Evolutionary conservation across 352 stramenopile genomes (phyloP).

Genomic region (Phytophthora idaei): DNA sequence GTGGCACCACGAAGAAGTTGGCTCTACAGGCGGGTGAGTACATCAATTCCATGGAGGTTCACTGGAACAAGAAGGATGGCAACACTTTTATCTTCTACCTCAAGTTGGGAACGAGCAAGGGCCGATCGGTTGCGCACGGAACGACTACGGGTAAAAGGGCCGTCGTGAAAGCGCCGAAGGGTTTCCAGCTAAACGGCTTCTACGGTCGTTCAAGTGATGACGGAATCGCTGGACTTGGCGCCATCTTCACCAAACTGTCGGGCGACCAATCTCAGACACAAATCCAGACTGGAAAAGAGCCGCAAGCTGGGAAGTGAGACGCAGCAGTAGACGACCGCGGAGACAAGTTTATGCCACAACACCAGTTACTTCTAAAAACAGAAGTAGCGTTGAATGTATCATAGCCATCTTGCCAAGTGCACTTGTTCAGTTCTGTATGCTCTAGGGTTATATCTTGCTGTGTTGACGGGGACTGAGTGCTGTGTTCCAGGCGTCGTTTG

Average conservation of each 20-base stretch:
- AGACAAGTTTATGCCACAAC: neutral
- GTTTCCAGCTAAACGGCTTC: conserved; percentile 58
- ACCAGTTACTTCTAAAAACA: neutral
- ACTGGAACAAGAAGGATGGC: conserved; percentile 44
- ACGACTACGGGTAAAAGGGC: conserved; percentile 37
- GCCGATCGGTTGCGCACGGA: conserved; percentile 33
- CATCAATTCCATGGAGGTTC: conserved; percentile 48
- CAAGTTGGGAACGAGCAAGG: conserved; percentile 40
- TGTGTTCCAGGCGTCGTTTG: no score
- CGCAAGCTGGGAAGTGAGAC: conserved; percentile 8
- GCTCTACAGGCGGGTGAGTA: conserved; percentile 46
- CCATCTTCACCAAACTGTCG: conserved; percentile 26
- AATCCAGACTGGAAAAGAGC: conserved; percentile 11
- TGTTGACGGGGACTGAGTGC: no score
- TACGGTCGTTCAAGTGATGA: conserved; percentile 46
- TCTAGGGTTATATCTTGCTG: no score
- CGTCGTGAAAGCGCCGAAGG: conserved; percentile 40
- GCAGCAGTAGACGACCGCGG: conserved; percentile 5
- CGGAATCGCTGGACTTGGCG: conserved; percentile 42
- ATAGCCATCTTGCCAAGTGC: no score
- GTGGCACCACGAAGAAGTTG: conserved; percentile 40
- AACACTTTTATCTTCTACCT: conserved; percentile 54
- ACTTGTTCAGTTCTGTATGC: no score
- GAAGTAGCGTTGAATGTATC: neutral
- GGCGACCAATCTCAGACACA: conserved; percentile 16